Percentiles rank a stretch among this genome's conserved stretches.
Evolutionary conservation across 345 rosid species (phyloP).

Genomic region (Barbarea vulgaris): DNA sequence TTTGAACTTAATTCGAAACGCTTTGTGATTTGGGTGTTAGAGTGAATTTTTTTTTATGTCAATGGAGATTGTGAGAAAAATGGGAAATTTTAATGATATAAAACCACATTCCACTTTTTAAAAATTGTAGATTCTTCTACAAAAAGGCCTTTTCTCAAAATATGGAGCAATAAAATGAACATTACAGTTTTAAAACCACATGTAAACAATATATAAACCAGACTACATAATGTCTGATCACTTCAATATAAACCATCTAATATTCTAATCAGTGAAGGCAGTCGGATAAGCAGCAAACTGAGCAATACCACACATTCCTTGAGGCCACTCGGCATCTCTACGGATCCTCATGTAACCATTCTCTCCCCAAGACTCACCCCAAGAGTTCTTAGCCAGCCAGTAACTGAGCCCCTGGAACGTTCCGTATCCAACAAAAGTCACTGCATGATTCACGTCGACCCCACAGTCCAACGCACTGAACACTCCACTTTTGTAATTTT

Average conservation of each 20-base stretch:
- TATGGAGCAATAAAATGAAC: too few species aligned
- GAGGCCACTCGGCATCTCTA: constrained; percentile 39
- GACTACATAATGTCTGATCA: not conserved
- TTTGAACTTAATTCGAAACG: too few species aligned
- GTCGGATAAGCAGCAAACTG: constrained; percentile 46
- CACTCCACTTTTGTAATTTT: constrained; percentile 47
- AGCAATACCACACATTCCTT: constrained; percentile 62
- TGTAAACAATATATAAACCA: too few species aligned
- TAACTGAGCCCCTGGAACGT: constrained; percentile 43
- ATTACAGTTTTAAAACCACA: too few species aligned
- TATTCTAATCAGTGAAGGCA: not conserved
- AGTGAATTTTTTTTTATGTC: too few species aligned
- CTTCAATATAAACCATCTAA: not conserved
- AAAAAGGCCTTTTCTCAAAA: too few species aligned
- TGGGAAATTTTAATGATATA: too few species aligned
- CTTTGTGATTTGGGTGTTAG: too few species aligned
- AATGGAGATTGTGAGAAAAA: too few species aligned
- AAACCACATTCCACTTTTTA: too few species aligned
- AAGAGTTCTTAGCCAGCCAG: constrained; percentile 65
- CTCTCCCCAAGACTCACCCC: constrained; percentile 64
- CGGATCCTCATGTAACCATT: constrained; percentile 54
- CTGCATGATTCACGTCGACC: constrained; percentile 46
- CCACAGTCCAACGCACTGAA: constrained; percentile 46
- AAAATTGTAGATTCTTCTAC: too few species aligned
- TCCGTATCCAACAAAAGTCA: constrained; percentile 59